phyloP scores from a whole-genome alignment of 345 rosid genomes.

The Fremontodendron californicum region DNA sequence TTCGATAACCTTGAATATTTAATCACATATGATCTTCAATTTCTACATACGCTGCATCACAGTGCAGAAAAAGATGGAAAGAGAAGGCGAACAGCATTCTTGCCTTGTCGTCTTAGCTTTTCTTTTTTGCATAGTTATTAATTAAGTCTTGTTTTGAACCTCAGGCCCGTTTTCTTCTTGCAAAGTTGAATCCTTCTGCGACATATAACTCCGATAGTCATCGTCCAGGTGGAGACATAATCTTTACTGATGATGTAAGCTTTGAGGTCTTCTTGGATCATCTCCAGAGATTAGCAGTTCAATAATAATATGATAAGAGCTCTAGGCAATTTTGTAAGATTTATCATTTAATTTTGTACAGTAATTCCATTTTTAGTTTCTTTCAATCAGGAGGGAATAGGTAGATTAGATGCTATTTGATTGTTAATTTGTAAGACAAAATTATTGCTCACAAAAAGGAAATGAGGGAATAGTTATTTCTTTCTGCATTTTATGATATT shows the following conservation, averaged over 20 bases:
- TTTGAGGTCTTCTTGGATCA: slow-evolving; percentile 92
- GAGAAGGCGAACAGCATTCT: not conserved
- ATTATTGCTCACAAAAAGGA: no score
- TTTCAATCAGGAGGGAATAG: not conserved
- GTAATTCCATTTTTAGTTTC: slow-evolving; percentile 2
- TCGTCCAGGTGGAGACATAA: slow-evolving; percentile 50
- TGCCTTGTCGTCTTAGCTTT: not conserved
- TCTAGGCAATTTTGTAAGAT: slow-evolving; percentile 23
- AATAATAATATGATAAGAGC: slow-evolving; percentile 23
- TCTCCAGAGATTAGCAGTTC: slow-evolving; percentile 81
- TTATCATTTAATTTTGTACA: slow-evolving; percentile 16
- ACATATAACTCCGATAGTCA: slow-evolving; percentile 51
- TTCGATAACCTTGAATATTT: not conserved
- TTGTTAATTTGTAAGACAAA: not conserved
- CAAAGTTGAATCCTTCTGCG: slow-evolving; percentile 84
- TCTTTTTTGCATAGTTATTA: not conserved
- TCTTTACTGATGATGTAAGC: slow-evolving; percentile 92
- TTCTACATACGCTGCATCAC: not conserved
- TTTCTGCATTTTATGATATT: no score
- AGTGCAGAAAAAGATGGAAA: not conserved
- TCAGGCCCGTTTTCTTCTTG: slow-evolving; percentile 96
- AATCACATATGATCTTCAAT: not conserved
- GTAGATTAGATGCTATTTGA: not conserved
- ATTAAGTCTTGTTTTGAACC: not conserved
- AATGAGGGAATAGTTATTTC: no score